These are phyloP conservation scores for Roridomyces roridus DNA, from an alignment of 768 basidiomycete genomes.

Conservation along the genomic window DNA sequence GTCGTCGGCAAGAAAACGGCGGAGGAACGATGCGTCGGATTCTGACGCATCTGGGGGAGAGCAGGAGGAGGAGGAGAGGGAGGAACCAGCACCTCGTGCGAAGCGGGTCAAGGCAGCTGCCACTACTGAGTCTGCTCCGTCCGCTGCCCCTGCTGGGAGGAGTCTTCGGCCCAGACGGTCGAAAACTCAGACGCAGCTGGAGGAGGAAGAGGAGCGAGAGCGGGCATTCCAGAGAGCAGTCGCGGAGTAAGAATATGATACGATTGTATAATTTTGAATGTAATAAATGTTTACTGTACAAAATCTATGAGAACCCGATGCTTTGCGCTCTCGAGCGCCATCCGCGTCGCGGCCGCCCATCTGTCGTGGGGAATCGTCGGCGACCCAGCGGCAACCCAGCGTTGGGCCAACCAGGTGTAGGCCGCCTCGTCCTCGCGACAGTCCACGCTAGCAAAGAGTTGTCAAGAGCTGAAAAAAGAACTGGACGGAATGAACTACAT, in stretches of 20 bases:
- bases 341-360: too few relatives aligned
- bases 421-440: too few relatives aligned
- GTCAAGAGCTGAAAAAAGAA: too few relatives aligned
- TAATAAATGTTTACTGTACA: slow-evolving; percentile 19
- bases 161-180: slow-evolving; percentile 63
- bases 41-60: slow-evolving; percentile 29
- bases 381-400: too few relatives aligned
- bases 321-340: too few relatives aligned
- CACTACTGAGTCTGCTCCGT: slow-evolving; percentile 17
- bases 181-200: slow-evolving; percentile 56
- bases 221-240: slow-evolving; percentile 55
- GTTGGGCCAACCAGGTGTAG: too few relatives aligned
- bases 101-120: slow-evolving; percentile 39
- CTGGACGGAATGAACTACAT: too few relatives aligned
- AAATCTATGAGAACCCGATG: too few relatives aligned
- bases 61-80: slow-evolving; percentile 25
- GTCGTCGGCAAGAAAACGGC: slow-evolving; percentile 27
- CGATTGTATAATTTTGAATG: background rate
- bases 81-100: slow-evolving; percentile 29
- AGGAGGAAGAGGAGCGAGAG: slow-evolving; percentile 58
- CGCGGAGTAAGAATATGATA: slow-evolving; percentile 36
- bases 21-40: slow-evolving; percentile 29
- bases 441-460: too few relatives aligned
- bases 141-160: slow-evolving; percentile 41
- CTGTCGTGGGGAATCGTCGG: too few relatives aligned